phyloP scores from a whole-genome alignment of 176 grass and related monocot genomes.

The Coix lacrymajobi region DNA sequence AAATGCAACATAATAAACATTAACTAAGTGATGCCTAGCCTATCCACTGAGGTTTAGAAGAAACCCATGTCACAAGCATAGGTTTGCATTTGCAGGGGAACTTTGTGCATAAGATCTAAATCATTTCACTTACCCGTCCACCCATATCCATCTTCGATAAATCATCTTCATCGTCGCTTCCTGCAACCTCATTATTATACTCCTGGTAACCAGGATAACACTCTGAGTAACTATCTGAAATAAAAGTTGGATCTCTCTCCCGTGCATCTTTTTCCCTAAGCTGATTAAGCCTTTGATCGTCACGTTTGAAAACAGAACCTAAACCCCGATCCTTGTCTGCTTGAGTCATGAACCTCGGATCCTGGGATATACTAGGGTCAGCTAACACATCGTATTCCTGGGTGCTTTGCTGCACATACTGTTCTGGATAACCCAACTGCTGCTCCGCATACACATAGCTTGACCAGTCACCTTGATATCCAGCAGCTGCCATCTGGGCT shows the following conservation, averaged over 20 bases:
- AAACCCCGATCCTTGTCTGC: slow-evolving; percentile 84
- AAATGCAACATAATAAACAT: background rate
- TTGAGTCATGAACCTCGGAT: slow-evolving; percentile 74
- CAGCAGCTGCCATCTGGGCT: slow-evolving; percentile 70
- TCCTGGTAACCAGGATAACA: slow-evolving; percentile 98
- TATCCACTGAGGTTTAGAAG: background rate
- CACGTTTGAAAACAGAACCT: slow-evolving; percentile 96
- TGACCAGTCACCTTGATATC: slow-evolving; percentile 87
- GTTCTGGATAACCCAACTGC: slow-evolving; percentile 72
- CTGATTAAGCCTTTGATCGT: slow-evolving; percentile 84
- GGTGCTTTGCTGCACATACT: slow-evolving; percentile 67
- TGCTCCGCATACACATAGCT: slow-evolving; percentile 67
- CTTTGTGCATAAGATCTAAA: background rate
- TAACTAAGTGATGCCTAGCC: background rate
- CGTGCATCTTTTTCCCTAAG: slow-evolving; percentile 83
- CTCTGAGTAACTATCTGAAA: slow-evolving; percentile 99
- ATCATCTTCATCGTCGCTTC: slow-evolving; percentile 92
- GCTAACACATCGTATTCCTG: slow-evolving; percentile 62
- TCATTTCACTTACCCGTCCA: slow-evolving; percentile 66
- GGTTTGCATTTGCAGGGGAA: background rate
- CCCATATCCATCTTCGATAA: slow-evolving; percentile 99
- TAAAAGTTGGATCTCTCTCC: slow-evolving; percentile 94
- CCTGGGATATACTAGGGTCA: slow-evolving; percentile 46
- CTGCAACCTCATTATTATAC: slow-evolving; percentile 79
- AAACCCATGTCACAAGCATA: background rate